Base-by-base conservation (phyloP, 768 basidiomycete species). In the Pleurotus citrinopileatus region DNA sequence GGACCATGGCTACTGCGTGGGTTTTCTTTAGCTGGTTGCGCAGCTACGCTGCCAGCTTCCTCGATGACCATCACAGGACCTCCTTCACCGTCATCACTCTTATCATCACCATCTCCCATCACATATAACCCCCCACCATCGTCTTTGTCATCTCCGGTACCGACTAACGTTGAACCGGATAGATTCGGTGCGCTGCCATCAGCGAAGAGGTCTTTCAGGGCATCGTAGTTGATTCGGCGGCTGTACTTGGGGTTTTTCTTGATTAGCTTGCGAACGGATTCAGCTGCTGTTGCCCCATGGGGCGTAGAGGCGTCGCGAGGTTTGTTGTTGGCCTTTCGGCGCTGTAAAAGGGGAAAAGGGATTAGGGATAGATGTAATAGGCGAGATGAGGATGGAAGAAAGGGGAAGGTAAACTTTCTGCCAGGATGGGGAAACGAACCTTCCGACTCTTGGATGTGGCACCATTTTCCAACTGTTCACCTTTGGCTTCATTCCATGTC, bases 171-270 rank as follows among this genome's bases (percentile, higher is more conserved):
- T 13, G 38, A 40, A 15, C 38, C 38, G 7, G 38, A 19, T 15
- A 53, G n/a, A 12, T 25, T 34, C 32, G 42, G 22, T 69, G 25
- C 69, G 32, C 67, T 69, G 53, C 63, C 70, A 61, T 83, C 81
- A 25, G 79, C 73, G 65, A 95, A 91, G 9, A 96, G 77, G 53
- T 83, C 81, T 60, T 89, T 87, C 51, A 95, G 81, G 0, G 91
- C 92, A 60, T 91, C 88, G 66, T 96, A 97, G 67, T 97, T 97
- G 71, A 96, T 95, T 48, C 92, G 84, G 64, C 91, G 91, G 70
- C 90, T 93, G 70, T 94, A 94, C 63, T 84, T 89, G 20, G 85
- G 79, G 58, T 89, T 93, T 71, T 92, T 91, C 74, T 89, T 87
- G 61, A 94, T 75, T 29, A 95, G 77, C 55, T 84, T 85, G 32